phyloP scores from a whole-genome alignment of 306 rosid genomes.

The Medicago ruthenica region DNA sequence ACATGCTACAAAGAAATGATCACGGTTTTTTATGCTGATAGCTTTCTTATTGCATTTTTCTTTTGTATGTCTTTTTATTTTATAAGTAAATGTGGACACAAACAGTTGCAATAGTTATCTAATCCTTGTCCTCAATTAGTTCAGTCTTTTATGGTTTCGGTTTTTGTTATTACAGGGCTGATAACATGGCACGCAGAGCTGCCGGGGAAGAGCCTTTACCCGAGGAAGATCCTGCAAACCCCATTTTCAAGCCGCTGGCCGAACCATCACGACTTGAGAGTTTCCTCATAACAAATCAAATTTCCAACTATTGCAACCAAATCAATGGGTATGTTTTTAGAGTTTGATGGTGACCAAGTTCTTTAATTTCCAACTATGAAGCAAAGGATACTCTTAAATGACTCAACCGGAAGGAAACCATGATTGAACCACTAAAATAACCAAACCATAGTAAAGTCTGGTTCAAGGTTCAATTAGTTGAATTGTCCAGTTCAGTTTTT shows the following conservation, averaged over 20 bases:
- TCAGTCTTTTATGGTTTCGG: not conserved
- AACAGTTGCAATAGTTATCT: not conserved
- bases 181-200: constrained; percentile 76
- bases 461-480: not conserved
- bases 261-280: constrained; percentile 98
- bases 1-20: not conserved
- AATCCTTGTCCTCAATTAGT: not conserved
- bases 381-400: not conserved
- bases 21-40: not conserved
- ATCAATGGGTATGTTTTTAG: constrained; percentile 80
- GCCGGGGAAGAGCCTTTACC: constrained; percentile 94
- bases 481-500: not conserved
- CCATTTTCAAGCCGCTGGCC: constrained; percentile 77
- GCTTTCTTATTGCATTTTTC: not conserved
- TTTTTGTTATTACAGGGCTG: constrained; percentile 60
- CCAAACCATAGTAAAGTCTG: not conserved
- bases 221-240: constrained; percentile 94
- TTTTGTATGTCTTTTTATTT: not conserved
- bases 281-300: constrained; percentile 93
- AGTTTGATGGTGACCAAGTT: not conserved
- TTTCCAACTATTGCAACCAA: constrained; percentile 95
- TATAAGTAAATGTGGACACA: constrained; percentile 5
- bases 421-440: not conserved
- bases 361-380: not conserved
- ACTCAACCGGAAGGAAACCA: no score